Percentiles rank a stretch among this genome's conserved stretches.
These are phyloP conservation scores for Diophrys appendiculata DNA, from an alignment of 73 alveolate species.

Conservation along the genomic window DNA sequence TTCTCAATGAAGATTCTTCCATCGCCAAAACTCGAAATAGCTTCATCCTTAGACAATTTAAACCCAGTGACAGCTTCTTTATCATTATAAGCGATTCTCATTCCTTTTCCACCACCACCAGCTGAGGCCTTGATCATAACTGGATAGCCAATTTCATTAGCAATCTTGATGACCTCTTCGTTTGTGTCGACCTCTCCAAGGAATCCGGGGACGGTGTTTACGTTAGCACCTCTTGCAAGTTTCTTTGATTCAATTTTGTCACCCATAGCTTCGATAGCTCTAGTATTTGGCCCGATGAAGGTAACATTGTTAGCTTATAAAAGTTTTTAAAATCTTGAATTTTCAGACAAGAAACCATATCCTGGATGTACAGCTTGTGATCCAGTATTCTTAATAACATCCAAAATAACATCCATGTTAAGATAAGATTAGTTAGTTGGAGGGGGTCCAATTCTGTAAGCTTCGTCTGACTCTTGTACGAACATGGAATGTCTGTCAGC, in stretches of 20 bases:
- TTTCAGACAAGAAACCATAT: conserved; percentile 91
- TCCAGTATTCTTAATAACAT: conserved; percentile 65
- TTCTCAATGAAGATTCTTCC: conserved; percentile 88
- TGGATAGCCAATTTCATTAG: conserved; percentile 80
- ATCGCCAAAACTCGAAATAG: conserved; percentile 79
- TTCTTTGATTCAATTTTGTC: conserved; percentile 73
- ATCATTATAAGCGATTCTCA: conserved; percentile 79
- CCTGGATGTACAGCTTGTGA: conserved; percentile 94
- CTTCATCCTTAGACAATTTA: conserved; percentile 78
- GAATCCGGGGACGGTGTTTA: conserved; percentile 66
- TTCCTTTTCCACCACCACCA: conserved; percentile 95
- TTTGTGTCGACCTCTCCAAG: conserved; percentile 45
- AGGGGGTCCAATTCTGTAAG: conserved; percentile 80
- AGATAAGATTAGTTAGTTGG: conserved; percentile 69
- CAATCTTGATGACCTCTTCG: conserved; percentile 52
- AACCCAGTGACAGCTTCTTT: conserved; percentile 66
- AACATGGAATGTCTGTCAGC: conserved; percentile 84
- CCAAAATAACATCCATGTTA: conserved; percentile 61
- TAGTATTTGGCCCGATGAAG: conserved; percentile 66
- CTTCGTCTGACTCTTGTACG: conserved; percentile 85
- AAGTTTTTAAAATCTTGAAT: conserved; percentile 52
- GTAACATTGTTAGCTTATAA: conserved; percentile 48
- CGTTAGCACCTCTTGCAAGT: conserved; percentile 74
- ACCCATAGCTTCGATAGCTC: conserved; percentile 64
- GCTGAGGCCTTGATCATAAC: conserved; percentile 86